Conservation (phyloP, 495 filamentous ascomycete species). For the Daldinia caldariorum region DNA sequence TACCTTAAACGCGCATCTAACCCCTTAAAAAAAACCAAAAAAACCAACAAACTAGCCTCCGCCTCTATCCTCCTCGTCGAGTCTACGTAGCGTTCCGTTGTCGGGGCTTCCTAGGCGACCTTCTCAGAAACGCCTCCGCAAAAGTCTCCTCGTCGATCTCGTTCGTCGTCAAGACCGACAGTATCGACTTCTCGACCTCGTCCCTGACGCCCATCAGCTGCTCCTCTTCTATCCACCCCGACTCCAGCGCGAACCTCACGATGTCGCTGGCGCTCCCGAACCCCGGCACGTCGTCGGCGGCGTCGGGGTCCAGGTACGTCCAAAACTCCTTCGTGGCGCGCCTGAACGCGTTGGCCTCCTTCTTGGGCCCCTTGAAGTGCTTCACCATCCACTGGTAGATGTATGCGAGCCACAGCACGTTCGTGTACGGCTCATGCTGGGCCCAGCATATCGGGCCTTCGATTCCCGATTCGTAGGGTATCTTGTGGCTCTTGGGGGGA, state of each 20-base stretch:
- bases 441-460: constrained; percentile 54
- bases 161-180: constrained; percentile 43
- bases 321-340: constrained; percentile 55
- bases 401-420: constrained; percentile 64
- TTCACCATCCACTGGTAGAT: constrained; percentile 56
- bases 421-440: constrained; percentile 59
- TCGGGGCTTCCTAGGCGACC: constrained; percentile 20
- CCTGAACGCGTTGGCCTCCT: constrained; percentile 50
- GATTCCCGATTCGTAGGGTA: constrained; percentile 47
- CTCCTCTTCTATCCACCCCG: constrained; percentile 57
- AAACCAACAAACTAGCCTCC: constrained; percentile 2
- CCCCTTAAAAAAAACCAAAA: constrained; percentile 21
- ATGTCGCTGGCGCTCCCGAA: constrained; percentile 57
- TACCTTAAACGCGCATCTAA: too few relatives aligned
- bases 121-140: neutral
- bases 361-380: constrained; percentile 49
- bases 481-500: constrained; percentile 49
- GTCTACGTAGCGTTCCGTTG: constrained; percentile 5
- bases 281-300: constrained; percentile 47
- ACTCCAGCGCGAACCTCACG: constrained; percentile 55
- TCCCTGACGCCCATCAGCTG: constrained; percentile 53
- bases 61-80: too few relatives aligned
- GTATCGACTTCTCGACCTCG: constrained; percentile 45
- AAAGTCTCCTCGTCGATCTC: constrained; percentile 14
- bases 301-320: constrained; percentile 54